Evolutionary conservation across 2,329 filamentous ascomycete genomes (phyloP).

Genomic region (Rutstroemia sp.): DNA sequence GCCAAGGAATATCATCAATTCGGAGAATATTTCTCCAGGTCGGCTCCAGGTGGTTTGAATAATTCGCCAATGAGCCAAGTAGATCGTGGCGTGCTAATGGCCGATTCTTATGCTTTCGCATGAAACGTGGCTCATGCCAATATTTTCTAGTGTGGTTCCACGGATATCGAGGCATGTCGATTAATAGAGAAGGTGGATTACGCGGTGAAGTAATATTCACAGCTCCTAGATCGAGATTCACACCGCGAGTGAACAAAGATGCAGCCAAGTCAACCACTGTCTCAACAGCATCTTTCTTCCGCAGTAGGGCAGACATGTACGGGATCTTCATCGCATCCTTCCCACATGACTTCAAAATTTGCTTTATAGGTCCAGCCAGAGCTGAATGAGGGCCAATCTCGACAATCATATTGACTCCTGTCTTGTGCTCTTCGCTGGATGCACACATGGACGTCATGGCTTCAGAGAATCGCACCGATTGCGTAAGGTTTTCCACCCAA

Average conservation of each 20-base stretch:
- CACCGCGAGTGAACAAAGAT: conserved; percentile 12
- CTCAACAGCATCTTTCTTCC: conserved; percentile 13
- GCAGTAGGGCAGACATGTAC: conserved; percentile 11
- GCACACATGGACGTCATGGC: conserved; percentile 30
- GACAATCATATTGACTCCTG: conserved; percentile 17
- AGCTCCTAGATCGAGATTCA: conserved; percentile 37
- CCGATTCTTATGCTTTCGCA: conserved; percentile 29
- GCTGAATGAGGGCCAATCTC: no score
- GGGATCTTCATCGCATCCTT: conserved; percentile 32
- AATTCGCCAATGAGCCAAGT: conserved; percentile 1
- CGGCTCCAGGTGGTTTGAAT: conserved; percentile 6
- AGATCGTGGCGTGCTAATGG: conserved; percentile 1
- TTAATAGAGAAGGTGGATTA: conserved; percentile 7
- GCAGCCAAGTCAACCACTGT: conserved; percentile 14
- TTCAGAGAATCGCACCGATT: conserved; percentile 36
- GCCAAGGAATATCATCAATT: conserved; percentile 6
- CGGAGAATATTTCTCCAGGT: conserved; percentile 7
- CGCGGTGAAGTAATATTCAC: conserved; percentile 38
- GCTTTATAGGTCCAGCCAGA: conserved; percentile 19
- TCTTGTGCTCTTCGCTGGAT: conserved; percentile 14
- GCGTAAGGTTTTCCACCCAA: conserved; percentile 39
- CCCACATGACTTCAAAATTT: conserved; percentile 33
- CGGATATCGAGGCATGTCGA: conserved; percentile 42
- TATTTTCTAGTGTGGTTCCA: conserved; percentile 46
- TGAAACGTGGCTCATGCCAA: conserved; percentile 46